Conservation (phyloP, 1,284 basidiomycete genomes). For the Polyporus tsugae region DNA sequence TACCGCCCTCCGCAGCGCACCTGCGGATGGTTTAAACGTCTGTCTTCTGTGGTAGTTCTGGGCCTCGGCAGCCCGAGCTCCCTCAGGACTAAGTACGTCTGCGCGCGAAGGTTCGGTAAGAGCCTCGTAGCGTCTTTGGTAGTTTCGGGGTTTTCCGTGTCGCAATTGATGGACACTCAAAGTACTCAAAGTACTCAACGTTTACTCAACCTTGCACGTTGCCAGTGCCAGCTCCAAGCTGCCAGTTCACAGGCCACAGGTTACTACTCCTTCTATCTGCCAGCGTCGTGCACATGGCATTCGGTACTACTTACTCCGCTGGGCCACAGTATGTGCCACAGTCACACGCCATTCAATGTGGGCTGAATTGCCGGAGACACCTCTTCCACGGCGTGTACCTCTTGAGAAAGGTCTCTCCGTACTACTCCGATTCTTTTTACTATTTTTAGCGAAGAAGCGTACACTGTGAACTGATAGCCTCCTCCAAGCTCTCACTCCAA, state of each 20-base stretch:
- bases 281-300: conserved; percentile 10
- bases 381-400: conserved; percentile 13
- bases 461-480: not conserved
- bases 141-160: no score
- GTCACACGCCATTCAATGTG: conserved; percentile 12
- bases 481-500: not conserved
- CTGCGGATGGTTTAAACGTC: not conserved
- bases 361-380: not conserved
- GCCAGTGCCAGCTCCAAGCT: not conserved
- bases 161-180: no score
- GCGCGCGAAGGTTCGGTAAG: not conserved
- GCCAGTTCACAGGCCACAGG: not conserved
- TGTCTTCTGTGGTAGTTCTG: not conserved
- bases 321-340: not conserved
- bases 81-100: not conserved
- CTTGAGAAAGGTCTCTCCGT: conserved; percentile 2
- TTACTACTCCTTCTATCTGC: not conserved
- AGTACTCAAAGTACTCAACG: no score
- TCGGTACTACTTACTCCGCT: not conserved
- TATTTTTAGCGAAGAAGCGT: not conserved
- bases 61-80: not conserved
- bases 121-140: not conserved
- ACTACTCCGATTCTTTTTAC: not conserved
- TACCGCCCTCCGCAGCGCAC: not conserved
- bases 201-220: no score